Evolutionary conservation across 1,139 yeast species (phyloP).

Genomic region (Pichia sp.): DNA sequence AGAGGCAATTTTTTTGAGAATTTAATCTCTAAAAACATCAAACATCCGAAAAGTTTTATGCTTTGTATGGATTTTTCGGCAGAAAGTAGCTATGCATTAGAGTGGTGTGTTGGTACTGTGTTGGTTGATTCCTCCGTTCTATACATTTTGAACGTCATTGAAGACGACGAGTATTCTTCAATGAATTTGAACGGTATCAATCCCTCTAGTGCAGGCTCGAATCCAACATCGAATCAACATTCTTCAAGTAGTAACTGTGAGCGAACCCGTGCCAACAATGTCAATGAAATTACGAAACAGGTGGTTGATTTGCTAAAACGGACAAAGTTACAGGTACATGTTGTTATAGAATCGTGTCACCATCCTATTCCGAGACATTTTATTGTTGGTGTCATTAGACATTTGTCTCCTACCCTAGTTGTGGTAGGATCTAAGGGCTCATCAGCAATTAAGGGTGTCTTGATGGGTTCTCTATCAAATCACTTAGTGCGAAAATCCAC

Average conservation of each 20-base stretch:
- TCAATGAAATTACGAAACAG: slow-evolving; percentile 54
- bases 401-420: slow-evolving; percentile 74
- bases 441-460: slow-evolving; percentile 67
- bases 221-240: slow-evolving; percentile 30
- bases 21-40: slow-evolving; percentile 20
- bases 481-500: slow-evolving; percentile 70
- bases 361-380: slow-evolving; percentile 87
- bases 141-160: slow-evolving; percentile 72
- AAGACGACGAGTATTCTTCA: slow-evolving; percentile 47
- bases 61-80: slow-evolving; percentile 79
- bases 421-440: slow-evolving; percentile 79
- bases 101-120: slow-evolving; percentile 86
- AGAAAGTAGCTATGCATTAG: slow-evolving; percentile 79
- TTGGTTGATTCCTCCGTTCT: slow-evolving; percentile 79
- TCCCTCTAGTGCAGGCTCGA: slow-evolving; percentile 8
- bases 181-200: slow-evolving; percentile 29
- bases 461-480: slow-evolving; percentile 68
- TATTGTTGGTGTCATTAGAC: slow-evolving; percentile 74
- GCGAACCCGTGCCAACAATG: slow-evolving; percentile 46
- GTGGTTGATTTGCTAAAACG: slow-evolving; percentile 53
- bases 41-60: slow-evolving; percentile 56
- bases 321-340: slow-evolving; percentile 71
- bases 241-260: slow-evolving; percentile 29
- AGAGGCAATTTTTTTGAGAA: slow-evolving; percentile 62
- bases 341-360: slow-evolving; percentile 68